Percentiles rank a stretch among this genome's conserved stretches.
Conservation (phyloP, 768 basidiomycete genomes). For the Amylocystis lapponica region DNA sequence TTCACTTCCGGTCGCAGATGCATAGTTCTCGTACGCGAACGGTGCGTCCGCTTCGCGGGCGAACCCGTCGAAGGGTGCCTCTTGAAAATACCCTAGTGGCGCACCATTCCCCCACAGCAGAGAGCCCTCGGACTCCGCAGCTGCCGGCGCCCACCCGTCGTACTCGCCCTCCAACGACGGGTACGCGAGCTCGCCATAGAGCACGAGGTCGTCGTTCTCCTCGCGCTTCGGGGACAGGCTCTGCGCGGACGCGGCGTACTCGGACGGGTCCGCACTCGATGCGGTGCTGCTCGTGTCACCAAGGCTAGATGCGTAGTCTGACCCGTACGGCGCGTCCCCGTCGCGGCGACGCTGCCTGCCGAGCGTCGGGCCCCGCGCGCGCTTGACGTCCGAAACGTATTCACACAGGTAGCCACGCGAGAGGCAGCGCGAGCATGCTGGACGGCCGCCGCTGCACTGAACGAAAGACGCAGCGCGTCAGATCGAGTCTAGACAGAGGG, state of each 20-base stretch:
- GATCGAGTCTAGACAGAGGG: not conserved
- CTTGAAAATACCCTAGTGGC: too few relatives aligned
- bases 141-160: not conserved
- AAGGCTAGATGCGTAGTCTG: not conserved
- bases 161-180: not conserved
- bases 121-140: not conserved
- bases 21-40: too few relatives aligned
- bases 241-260: not conserved
- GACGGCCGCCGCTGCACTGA: slow-evolving; percentile 33
- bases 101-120: too few relatives aligned
- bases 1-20: too few relatives aligned
- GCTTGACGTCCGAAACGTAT: slow-evolving; percentile 24
- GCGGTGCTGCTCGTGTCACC: not conserved
- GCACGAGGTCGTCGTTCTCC: not conserved
- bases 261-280: slow-evolving; percentile 5
- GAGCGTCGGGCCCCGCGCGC: slow-evolving; percentile 2
- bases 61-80: too few relatives aligned
- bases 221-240: slow-evolving; percentile 7
- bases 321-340: not conserved
- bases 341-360: slow-evolving; percentile 1
- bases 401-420: slow-evolving; percentile 29
- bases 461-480: slow-evolving; percentile 1
- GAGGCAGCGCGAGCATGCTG: slow-evolving; percentile 29
- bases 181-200: slow-evolving; percentile 6
- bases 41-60: too few relatives aligned